Evolutionary conservation across 192 early-diverging fungal genomes (phyloP).

Genomic region (Rhizophagus sp.): DNA sequence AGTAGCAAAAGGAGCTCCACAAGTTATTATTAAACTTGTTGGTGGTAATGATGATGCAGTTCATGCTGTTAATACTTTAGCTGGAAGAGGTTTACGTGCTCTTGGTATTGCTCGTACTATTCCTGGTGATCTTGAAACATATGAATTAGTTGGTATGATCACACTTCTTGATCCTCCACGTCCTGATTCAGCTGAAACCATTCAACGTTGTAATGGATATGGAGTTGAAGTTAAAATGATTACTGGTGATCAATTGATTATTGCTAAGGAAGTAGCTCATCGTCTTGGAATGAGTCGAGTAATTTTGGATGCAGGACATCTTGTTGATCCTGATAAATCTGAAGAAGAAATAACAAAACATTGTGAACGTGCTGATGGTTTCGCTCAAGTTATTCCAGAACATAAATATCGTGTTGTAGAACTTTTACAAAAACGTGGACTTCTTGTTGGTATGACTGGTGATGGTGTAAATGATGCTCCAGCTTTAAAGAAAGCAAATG

Average conservation of each 20-base stretch:
- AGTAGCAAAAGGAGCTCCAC: conserved; percentile 93
- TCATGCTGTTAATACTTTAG: conserved; percentile 81
- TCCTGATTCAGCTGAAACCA: conserved; percentile 86
- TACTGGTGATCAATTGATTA: conserved; percentile 94
- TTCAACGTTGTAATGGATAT: conserved; percentile 78
- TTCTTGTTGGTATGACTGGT: conserved; percentile 93
- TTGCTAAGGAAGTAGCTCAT: conserved; percentile 89
- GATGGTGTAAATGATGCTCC: conserved; percentile 99
- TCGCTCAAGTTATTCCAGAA: conserved; percentile 97
- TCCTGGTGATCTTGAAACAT: conserved; percentile 62
- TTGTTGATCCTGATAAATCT: conserved; percentile 73
- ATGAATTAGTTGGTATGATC: conserved; percentile 88
- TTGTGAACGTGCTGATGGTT: conserved; percentile 87
- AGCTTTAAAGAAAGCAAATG: conserved; percentile 95
- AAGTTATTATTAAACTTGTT: conserved; percentile 83
- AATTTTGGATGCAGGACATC: conserved; percentile 84
- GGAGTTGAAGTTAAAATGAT: conserved; percentile 96
- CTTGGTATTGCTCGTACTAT: conserved; percentile 89
- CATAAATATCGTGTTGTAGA: conserved; percentile 99
- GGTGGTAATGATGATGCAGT: conserved; percentile 83
- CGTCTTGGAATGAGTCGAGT: conserved; percentile 92
- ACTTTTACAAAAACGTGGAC: conserved; percentile 84
- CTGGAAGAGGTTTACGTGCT: conserved; percentile 82
- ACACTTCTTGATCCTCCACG: conserved; percentile 89
- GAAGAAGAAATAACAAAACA: conserved; percentile 87